phyloP scores from a whole-genome alignment of 2,329 filamentous ascomycete species.

The Talaromyces sp. region DNA sequence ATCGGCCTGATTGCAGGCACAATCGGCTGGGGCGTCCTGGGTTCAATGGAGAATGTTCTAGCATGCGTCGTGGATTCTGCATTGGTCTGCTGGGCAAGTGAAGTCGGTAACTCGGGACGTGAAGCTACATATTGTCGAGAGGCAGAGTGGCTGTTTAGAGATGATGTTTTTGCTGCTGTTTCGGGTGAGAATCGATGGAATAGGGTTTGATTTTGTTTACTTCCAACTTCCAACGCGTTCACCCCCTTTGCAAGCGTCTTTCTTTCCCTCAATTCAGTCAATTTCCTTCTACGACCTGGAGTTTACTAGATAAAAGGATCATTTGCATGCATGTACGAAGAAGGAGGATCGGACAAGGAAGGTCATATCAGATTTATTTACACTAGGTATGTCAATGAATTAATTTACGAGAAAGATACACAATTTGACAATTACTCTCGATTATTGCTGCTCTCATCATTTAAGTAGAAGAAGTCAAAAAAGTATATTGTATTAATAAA shows the following conservation, averaged over 20 bases:
- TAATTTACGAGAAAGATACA: neutral
- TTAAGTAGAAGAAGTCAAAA: too few species aligned
- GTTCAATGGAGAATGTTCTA: slow-evolving; percentile 84
- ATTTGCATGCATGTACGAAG: slow-evolving; percentile 3
- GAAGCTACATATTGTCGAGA: slow-evolving; percentile 83
- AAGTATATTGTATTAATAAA: neutral
- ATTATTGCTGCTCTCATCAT: neutral
- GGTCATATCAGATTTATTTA: neutral
- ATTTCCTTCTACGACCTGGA: neutral
- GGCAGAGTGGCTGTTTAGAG: slow-evolving; percentile 83
- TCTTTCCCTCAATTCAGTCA: neutral
- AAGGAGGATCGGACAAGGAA: neutral
- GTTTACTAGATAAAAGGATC: neutral
- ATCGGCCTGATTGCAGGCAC: slow-evolving; percentile 89
- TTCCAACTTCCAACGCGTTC: neutral
- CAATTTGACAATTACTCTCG: neutral
- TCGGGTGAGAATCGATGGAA: slow-evolving; percentile 13
- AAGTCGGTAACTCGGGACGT: slow-evolving; percentile 64
- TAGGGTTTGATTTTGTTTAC: slow-evolving; percentile 12
- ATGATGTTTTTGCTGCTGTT: slow-evolving; percentile 32
- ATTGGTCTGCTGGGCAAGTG: slow-evolving; percentile 91
- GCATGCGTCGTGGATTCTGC: slow-evolving; percentile 84
- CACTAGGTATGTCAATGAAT: neutral
- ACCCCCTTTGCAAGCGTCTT: neutral
- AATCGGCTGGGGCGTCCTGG: slow-evolving; percentile 91